Percentiles rank a stretch among this genome's conserved stretches.
These are phyloP conservation scores for Elymus sibiricus DNA, from an alignment of 176 grass and related monocot species.

Conservation along the genomic window DNA sequence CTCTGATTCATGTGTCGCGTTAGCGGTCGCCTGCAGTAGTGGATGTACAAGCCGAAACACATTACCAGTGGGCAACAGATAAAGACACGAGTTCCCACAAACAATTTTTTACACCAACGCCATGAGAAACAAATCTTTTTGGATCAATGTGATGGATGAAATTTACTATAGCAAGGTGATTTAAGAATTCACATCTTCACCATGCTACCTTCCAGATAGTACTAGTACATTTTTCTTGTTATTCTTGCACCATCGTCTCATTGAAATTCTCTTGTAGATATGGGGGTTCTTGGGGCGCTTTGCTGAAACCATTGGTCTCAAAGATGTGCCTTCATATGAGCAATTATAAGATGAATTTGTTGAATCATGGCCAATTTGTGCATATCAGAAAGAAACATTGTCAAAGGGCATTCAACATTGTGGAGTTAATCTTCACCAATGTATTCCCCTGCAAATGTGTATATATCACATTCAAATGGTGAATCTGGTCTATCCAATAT, in stretches of 20 bases:
- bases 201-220: background rate
- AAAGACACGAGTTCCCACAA: no score
- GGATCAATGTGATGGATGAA: no score
- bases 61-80: no score
- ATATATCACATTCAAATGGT: constrained; percentile 47
- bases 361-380: constrained; percentile 70
- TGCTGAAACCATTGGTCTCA: constrained; percentile 65
- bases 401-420: constrained; percentile 35
- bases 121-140: no score
- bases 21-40: no score
- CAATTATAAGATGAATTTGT: constrained; percentile 89
- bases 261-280: constrained; percentile 56
- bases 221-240: constrained; percentile 34
- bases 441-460: constrained; percentile 44
- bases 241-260: constrained; percentile 1
- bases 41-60: no score
- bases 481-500: constrained; percentile 41
- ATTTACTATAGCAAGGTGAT: no score
- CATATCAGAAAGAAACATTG: constrained; percentile 41
- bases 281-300: constrained; percentile 73
- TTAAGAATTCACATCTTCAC: constrained; percentile 9
- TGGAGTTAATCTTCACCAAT: constrained; percentile 35
- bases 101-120: no score
- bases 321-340: constrained; percentile 80
- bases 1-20: no score